Evolutionary conservation across 495 filamentous ascomycete species (phyloP).

Genomic region (Talaromyces trachyspermus): DNA sequence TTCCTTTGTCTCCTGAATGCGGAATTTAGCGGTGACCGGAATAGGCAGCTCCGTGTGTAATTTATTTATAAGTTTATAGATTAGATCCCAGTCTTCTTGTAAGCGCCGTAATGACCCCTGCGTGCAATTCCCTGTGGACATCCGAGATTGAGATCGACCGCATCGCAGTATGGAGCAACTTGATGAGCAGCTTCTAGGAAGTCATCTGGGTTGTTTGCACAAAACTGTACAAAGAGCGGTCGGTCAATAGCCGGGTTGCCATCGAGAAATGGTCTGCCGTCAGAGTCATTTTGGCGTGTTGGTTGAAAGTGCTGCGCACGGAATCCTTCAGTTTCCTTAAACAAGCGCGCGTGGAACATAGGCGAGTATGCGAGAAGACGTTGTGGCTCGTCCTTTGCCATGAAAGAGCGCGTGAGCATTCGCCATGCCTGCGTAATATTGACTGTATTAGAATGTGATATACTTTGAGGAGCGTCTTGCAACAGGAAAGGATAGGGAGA

Average conservation of each 20-base stretch:
- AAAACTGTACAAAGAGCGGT: constrained; percentile 94
- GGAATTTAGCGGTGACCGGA: constrained; percentile 91
- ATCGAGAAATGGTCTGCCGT: constrained; percentile 60
- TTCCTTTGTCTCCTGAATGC: constrained; percentile 81
- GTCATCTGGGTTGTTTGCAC: constrained; percentile 76
- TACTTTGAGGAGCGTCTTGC: neutral
- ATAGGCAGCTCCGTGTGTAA: constrained; percentile 65
- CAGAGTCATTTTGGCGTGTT: constrained; percentile 29
- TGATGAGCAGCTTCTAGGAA: constrained; percentile 68
- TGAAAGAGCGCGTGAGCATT: constrained; percentile 85
- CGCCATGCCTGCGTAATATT: constrained; percentile 69
- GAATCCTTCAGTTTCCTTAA: constrained; percentile 64
- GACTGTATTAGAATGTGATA: constrained; percentile 16
- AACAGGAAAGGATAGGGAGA: constrained; percentile 2
- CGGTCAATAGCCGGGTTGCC: constrained; percentile 77
- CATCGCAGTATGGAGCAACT: constrained; percentile 81
- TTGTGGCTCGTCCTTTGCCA: constrained; percentile 51
- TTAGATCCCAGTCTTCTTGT: constrained; percentile 83
- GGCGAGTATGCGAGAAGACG: constrained; percentile 76
- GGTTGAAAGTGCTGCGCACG: constrained; percentile 73
- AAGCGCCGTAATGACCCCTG: constrained; percentile 86
- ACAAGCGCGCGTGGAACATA: constrained; percentile 91
- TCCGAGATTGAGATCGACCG: constrained; percentile 94
- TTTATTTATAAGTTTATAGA: constrained; percentile 69
- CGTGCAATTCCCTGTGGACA: constrained; percentile 94